Base-by-base conservation (phyloP, 305 asterid species). In the Fraxinus sp. region DNA sequence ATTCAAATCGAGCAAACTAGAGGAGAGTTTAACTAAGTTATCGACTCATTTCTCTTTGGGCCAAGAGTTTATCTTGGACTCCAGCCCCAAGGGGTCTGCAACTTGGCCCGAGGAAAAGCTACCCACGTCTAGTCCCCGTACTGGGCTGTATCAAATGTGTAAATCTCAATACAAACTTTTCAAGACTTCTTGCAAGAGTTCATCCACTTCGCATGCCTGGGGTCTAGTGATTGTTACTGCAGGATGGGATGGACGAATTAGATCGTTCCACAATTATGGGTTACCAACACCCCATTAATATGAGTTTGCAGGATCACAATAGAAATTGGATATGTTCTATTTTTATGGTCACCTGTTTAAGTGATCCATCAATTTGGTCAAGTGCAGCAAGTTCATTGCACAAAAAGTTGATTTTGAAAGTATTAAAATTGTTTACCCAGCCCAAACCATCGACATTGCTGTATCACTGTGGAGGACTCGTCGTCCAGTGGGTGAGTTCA, bases 51-150 rank as follows among this genome's bases (percentile, higher is more conserved):
- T 92, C 86, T 90, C 97, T 20, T 81, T 89, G 77, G 88, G 89
- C 81, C 92, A 89, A 57, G 95, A 93, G 70, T 89, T 90, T 73
- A 91, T 86, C 82, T 52, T 91, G 1, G 97, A 91, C 86, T 84
- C 95, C 78, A 87, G 83, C 80, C 88, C 92, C 18, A 91, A 88
- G 76, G 96, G 93, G 72, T 91, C 98, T 1, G 99, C 98, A 33
- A 96, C 99, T 59, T 96, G 99, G 99, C 99, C 99, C 0, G 99
- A 96, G 90, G 98, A 95, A 84, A 94, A 94, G 90, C 98, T 92
- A 76, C 95, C 92, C 0, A 28, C 81, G 4, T 83, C 94, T 5
- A 89, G 83, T 62, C 89, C 87, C 7, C 88, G 49, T 62, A 22
- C 83, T 7, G 33, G 79, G 1, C 57, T 88, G 14, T 85, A 94